Base-by-base conservation (phyloP, 2,329 filamentous ascomycete genomes). In the Beauveria pseudobassiana region DNA sequence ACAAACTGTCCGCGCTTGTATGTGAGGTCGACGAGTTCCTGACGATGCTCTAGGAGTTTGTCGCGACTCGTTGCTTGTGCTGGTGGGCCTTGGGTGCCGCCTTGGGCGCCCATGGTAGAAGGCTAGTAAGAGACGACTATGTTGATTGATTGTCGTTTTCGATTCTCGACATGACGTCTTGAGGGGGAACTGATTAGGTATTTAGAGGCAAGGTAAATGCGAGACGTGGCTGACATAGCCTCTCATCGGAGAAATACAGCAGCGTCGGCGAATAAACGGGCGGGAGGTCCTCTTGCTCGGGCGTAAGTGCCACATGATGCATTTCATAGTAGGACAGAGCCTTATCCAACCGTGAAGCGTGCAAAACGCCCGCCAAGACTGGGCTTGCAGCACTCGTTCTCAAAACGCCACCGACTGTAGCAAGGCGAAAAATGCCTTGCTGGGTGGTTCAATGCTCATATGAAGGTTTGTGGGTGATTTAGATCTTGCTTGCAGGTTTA, bases 1-100 rank as follows among this genome's bases (percentile, higher is more conserved):
- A 54, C 62, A 45, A 63, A 63, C 22, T 63, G 20, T 24, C 38
- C 59, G 62, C 62, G 48, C 45, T 63, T 63, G n/a, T 62, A 59
- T 18, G 46, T 54, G n/a, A 63, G 62, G 28, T 54, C 14, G 7
- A 45, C 20, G 24, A 62, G 62, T 24, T 61, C 51, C 12, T 61
- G 22, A 14, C 28, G 58, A 8, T 61, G 58, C 22, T 54, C 16
- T n/a, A 38, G 26, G n/a, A 61, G 42, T 24, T 48, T 30, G 9
- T 60, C 40, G 26, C n/a, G 49, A 14, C 6, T 38, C 16, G 46
- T 30, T 28, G 58, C n/a, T 54, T 6, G 22, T 34, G 58, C 5
- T 22, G 40, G 20, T n/a, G 40, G 20, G 24, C 22, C 2, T 18
- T 18, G 10, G 46, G 22, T 24, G 46, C 18, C 22, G 48, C 49